These are phyloP conservation scores for Ramularia endophylla DNA, from an alignment of 2,329 filamentous ascomycete genomes.

Conservation along the genomic window DNA sequence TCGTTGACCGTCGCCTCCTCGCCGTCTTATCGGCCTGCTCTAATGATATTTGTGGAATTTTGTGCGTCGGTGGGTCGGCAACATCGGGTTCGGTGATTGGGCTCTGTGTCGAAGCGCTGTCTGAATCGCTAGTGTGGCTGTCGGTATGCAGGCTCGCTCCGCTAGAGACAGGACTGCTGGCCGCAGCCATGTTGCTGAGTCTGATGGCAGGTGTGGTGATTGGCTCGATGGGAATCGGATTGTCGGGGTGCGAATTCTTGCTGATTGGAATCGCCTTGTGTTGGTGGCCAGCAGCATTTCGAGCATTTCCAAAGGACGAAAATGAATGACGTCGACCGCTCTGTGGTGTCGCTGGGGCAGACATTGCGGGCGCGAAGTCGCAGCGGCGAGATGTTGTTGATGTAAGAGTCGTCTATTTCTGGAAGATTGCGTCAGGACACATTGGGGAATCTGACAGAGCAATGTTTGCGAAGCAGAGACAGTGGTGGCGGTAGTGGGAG, in stretches of 20 bases:
- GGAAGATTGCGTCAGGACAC: not conserved
- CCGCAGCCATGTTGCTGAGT: conserved; percentile 25
- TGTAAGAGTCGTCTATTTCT: too few relatives aligned
- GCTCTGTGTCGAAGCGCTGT: conserved; percentile 27
- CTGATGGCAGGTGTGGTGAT: conserved; percentile 21
- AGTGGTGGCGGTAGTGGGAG: not conserved
- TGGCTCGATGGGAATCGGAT: conserved; percentile 43
- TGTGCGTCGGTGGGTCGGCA: conserved; percentile 14
- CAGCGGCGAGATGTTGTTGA: too few relatives aligned
- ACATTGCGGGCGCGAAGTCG: conserved; percentile 10
- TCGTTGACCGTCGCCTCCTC: conserved; percentile 31
- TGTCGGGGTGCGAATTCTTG: conserved; percentile 41
- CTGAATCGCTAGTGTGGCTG: conserved; percentile 19
- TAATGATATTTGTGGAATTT: conserved; percentile 12
- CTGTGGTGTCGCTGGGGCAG: conserved; percentile 10
- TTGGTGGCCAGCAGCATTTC: conserved; percentile 18
- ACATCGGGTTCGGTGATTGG: conserved; percentile 36
- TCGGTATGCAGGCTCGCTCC: conserved; percentile 25
- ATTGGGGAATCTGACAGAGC: not conserved
- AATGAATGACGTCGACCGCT: conserved; percentile 27
- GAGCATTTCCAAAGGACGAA: conserved; percentile 19
- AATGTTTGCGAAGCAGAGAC: not conserved
- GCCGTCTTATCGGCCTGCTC: conserved; percentile 11
- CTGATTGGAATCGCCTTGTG: conserved; percentile 37
- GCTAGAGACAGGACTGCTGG: conserved; percentile 23